Percentiles rank a stretch among this genome's conserved stretches.
These are phyloP conservation scores for Penicillium sp. DNA, from an alignment of 2,329 filamentous ascomycete species.

Conservation along the genomic window DNA sequence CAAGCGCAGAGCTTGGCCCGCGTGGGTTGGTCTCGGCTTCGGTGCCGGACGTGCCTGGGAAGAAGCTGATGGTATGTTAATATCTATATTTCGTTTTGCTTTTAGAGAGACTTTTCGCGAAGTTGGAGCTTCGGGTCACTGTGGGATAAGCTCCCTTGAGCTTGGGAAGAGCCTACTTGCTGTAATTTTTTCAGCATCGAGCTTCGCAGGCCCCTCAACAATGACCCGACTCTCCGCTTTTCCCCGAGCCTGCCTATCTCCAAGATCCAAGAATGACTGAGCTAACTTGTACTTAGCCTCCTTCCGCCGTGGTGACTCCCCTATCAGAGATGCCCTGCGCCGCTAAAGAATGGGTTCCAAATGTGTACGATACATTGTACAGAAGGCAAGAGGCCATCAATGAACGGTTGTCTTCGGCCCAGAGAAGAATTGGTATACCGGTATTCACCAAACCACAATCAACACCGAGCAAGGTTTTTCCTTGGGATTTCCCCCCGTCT, in stretches of 20 bases:
- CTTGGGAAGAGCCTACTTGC: background rate
- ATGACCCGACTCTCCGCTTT: constrained; percentile 5
- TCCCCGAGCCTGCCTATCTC: background rate
- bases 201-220: background rate
- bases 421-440: constrained; percentile 15
- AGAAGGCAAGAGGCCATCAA: constrained; percentile 26
- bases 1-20: constrained; percentile 96
- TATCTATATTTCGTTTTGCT: constrained; percentile 4
- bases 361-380: constrained; percentile 42
- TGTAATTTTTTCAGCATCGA: background rate
- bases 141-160: background rate
- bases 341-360: constrained; percentile 29
- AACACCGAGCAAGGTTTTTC: constrained; percentile 1
- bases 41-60: constrained; percentile 96
- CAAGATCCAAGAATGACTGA: background rate
- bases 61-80: constrained; percentile 80
- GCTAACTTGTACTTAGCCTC: constrained; percentile 36
- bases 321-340: constrained; percentile 41
- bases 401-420: constrained; percentile 9
- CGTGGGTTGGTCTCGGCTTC: constrained; percentile 91
- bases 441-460: constrained; percentile 3
- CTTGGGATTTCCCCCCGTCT: constrained; percentile 1
- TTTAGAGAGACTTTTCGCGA: background rate
- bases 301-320: constrained; percentile 46
- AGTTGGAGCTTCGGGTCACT: background rate